Evolutionary conservation across 148 eudicot genomes (phyloP).

Genomic region (Selenicereus undatus): DNA sequence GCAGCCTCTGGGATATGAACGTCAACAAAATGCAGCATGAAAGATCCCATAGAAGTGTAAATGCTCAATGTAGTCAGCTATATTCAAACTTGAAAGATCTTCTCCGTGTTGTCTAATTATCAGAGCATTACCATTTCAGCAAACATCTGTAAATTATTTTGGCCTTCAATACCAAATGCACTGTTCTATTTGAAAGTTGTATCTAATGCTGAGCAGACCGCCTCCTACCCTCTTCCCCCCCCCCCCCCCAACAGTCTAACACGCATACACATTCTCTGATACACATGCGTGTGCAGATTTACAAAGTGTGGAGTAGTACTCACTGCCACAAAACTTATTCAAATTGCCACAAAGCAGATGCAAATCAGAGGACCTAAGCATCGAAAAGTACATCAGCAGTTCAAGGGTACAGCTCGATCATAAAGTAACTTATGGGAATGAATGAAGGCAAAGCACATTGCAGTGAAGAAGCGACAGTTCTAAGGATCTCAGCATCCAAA

Average conservation of each 20-base stretch:
- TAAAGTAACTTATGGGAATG: too few relatives aligned
- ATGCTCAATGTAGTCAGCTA: background rate
- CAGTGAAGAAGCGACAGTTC: too few relatives aligned
- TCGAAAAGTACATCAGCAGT: too few relatives aligned
- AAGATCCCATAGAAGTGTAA: background rate
- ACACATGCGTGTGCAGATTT: background rate
- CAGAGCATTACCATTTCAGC: background rate
- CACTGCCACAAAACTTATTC: too few relatives aligned
- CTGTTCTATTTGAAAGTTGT: background rate
- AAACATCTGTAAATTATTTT: background rate
- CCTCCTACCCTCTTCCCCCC: background rate
- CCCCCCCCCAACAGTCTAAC: background rate
- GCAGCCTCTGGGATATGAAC: slow-evolving; percentile 5
- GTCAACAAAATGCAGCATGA: background rate
- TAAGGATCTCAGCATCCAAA: too few relatives aligned
- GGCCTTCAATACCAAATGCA: slow-evolving; percentile 1
- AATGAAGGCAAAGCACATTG: too few relatives aligned
- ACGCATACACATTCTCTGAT: too few relatives aligned
- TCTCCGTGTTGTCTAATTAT: background rate
- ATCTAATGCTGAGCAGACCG: background rate
- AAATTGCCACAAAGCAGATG: too few relatives aligned
- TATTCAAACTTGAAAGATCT: background rate
- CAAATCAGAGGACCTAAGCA: too few relatives aligned
- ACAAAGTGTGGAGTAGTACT: background rate
- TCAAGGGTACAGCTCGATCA: too few relatives aligned